Conservation (phyloP, 345 rosid genomes). For the Alliaria petiolata region DNA sequence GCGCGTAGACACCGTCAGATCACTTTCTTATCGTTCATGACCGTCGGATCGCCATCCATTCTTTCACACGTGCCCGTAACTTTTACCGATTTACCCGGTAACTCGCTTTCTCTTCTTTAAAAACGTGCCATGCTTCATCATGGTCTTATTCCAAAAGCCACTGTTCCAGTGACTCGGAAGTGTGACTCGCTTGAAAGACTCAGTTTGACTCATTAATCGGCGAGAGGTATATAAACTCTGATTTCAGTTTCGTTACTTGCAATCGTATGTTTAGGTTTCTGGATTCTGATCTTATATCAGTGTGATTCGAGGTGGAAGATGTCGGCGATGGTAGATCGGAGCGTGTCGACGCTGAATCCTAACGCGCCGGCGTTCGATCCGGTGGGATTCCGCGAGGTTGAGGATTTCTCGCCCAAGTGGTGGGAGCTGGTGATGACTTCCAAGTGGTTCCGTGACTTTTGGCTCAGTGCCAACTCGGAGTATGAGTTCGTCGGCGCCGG, state of each 20-base stretch:
- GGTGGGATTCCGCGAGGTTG: conserved; percentile 71
- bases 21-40: background rate
- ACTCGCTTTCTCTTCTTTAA: background rate
- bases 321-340: conserved; percentile 16
- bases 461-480: conserved; percentile 41
- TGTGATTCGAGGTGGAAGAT: background rate
- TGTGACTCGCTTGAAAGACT: background rate
- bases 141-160: background rate
- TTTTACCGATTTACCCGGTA: conserved; percentile 1
- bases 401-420: conserved; percentile 89
- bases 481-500: background rate
- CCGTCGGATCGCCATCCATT: background rate
- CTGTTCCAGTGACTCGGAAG: background rate
- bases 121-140: background rate
- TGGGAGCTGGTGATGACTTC: conserved; percentile 77
- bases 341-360: conserved; percentile 48
- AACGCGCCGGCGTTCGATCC: conserved; percentile 84
- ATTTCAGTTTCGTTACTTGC: background rate
- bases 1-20: conserved; percentile 9
- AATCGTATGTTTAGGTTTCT: background rate
- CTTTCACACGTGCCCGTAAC: conserved; percentile 12
- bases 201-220: background rate
- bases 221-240: background rate
- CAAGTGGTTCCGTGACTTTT: conserved; percentile 68
- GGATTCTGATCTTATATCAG: background rate